Conservation (phyloP, 2,329 filamentous ascomycete species). For the Thelonectria blattea region DNA sequence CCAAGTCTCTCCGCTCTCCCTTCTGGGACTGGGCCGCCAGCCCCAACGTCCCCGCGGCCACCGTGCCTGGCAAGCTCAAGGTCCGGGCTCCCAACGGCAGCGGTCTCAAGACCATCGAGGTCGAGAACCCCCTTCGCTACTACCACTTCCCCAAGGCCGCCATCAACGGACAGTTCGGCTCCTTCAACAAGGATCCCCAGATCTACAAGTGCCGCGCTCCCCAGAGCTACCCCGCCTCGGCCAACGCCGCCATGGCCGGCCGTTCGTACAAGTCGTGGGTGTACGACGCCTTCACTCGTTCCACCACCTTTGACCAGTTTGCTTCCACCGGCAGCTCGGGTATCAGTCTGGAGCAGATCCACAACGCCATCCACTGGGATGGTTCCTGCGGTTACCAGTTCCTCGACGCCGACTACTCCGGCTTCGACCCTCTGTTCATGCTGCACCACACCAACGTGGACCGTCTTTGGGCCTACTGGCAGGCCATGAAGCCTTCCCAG, state of each 20-base stretch:
- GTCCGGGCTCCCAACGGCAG: constrained; percentile 50
- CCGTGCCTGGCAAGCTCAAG: constrained; percentile 42
- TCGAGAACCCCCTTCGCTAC: constrained; percentile 59
- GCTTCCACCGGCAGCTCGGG: constrained; percentile 43
- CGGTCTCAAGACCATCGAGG: constrained; percentile 38
- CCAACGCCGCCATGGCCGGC: constrained; percentile 43
- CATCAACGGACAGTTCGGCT: constrained; percentile 46
- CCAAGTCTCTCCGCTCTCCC: constrained; percentile 54
- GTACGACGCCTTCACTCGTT: constrained; percentile 50
- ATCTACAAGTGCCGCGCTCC: constrained; percentile 50
- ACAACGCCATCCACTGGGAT: constrained; percentile 51
- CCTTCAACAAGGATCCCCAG: constrained; percentile 37
- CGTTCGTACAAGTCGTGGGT: constrained; percentile 49
- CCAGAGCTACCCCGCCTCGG: constrained; percentile 47
- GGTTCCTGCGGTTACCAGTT: constrained; percentile 49
- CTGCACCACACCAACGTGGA: constrained; percentile 65
- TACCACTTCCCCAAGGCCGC: constrained; percentile 56
- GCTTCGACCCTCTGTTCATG: constrained; percentile 55
- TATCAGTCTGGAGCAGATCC: constrained; percentile 51
- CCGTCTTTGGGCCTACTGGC: constrained; percentile 64
- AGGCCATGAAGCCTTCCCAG: constrained; percentile 49
- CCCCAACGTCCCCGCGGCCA: constrained; percentile 49
- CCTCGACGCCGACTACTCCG: constrained; percentile 46
- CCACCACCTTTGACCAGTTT: constrained; percentile 45
- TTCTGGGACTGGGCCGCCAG: constrained; percentile 62